Evolutionary conservation across 441 rosid genomes (phyloP), one percentile per base, ranked within the genome.

Genomic region (Metrosideros polymorpha): DNA sequence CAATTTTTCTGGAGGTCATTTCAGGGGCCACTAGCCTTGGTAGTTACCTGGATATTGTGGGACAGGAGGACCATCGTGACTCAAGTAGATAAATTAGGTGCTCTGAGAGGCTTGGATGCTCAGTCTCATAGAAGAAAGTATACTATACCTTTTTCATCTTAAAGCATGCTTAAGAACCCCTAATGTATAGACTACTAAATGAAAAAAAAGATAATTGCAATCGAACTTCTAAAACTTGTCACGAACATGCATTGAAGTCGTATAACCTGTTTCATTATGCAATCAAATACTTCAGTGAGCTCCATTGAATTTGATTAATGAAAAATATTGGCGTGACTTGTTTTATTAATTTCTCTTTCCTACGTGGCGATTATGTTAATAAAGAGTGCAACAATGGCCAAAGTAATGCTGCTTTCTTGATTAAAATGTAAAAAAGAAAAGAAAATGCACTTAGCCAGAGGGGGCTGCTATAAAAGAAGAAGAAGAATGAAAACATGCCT

Each of bases 231-330:
- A 18, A 19, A 63, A 10, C 25, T 32, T 29, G 19, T 59, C 63
- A 57, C 32, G 0, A 59, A 59, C 14, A 59, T 3, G 35, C 1
- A 15, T 0, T 1, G 3, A 15, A 29, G 3, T 15, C 2, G 2
- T 9, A 4, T 30, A 63, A 32, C 27, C 32, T 35, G 6, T 66
- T 39, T 0, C 0, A 19, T 18, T 66, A 66, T 4, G 45, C 10
- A 19, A 9, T 9, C 27, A 19, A 66, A 35, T 35, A 35, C 14
- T 66, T 35, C 0, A 32, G 42, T 66, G 32, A 9, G 45, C 3
- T 32, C 0, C 6, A 0, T 32, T 66, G 35, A 32, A 18, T 66
- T 66, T 66, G 77, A 66, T 43, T 35, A 35, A 66, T 32, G 7
- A 22, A 66, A 39, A 35, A 66, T 66, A 14, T 2, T 1, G 7